Evolutionary conservation across 2,329 filamentous ascomycete genomes (phyloP).

Genomic region (Aspergillus awamori): DNA sequence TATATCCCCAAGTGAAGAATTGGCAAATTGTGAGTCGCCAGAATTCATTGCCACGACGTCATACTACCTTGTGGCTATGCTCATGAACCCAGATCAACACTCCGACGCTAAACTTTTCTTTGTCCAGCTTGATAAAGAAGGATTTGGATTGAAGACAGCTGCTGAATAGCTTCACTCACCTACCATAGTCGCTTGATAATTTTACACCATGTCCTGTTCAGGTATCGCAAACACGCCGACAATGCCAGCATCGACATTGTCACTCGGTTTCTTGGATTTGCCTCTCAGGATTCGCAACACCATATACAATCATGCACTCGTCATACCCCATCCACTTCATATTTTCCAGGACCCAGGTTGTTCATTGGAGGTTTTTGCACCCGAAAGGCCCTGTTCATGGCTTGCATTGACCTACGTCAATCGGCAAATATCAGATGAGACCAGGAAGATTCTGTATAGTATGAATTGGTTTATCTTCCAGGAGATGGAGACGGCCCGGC

Average conservation of each 20-base stretch:
- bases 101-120: too few relatives aligned
- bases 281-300: neutral
- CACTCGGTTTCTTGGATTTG: neutral
- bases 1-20: too few relatives aligned
- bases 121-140: too few relatives aligned
- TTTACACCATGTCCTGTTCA: neutral
- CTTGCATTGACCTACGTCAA: conserved; percentile 12
- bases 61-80: too few relatives aligned
- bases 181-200: neutral
- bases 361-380: conserved; percentile 5
- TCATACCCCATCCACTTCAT: conserved; percentile 8
- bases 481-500: neutral
- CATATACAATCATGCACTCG: conserved; percentile 9
- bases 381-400: conserved; percentile 10
- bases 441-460: neutral
- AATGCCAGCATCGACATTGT: neutral
- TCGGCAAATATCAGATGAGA: conserved; percentile 10
- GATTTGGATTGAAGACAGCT: too few relatives aligned
- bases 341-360: conserved; percentile 14
- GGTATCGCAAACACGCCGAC: neutral
- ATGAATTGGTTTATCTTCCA: conserved; percentile 11
- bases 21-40: too few relatives aligned
- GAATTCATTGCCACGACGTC: too few relatives aligned
- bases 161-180: too few relatives aligned
- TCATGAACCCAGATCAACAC: too few relatives aligned